A percentile compares a stretch with the other conserved stretches of the same genome.
phyloP scores from a whole-genome alignment of 208 protist species.

The Crithidia brevicula region DNA sequence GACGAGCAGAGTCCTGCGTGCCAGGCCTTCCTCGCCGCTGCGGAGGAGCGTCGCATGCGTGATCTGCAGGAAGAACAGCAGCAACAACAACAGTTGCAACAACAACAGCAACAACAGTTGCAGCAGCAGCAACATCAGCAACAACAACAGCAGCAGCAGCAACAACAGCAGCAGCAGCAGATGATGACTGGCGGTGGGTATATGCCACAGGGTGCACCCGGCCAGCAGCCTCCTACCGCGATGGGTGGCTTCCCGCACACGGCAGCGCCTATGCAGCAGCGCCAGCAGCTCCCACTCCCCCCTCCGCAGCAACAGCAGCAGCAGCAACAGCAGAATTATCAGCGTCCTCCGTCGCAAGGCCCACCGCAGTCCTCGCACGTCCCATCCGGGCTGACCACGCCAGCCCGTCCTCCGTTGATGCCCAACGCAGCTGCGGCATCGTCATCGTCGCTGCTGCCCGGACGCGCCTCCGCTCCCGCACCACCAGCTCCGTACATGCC shows the following conservation, averaged over 20 bases:
- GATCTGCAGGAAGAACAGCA: conserved; percentile 42
- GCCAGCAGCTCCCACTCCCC: neutral
- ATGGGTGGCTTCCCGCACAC: conserved; percentile 12
- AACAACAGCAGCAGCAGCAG: neutral
- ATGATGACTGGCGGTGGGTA: conserved; percentile 8
- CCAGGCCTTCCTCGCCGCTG: conserved; percentile 41
- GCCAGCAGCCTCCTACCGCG: neutral
- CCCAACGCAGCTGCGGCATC: conserved; percentile 7
- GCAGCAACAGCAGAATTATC: neutral
- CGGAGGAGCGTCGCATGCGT: conserved; percentile 32
- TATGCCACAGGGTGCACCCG: conserved; percentile 4
- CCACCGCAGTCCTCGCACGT: neutral
- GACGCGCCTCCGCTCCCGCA: conserved; percentile 1
- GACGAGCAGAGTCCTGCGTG: conserved; percentile 62
- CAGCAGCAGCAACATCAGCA: conserved; percentile 30
- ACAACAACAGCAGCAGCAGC: conserved; percentile 13
- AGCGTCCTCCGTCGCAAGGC: neutral
- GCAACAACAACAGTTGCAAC: conserved; percentile 39
- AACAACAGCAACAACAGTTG: too few species aligned
- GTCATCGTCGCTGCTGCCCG: conserved; percentile 1
- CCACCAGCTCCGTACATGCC: neutral
- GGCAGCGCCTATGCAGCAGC: conserved; percentile 1
- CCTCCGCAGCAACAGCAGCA: neutral
- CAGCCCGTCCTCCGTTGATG: conserved; percentile 16
- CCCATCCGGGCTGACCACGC: neutral